Evolutionary conservation across 495 filamentous ascomycete genomes (phyloP).

Genomic region (Penicillium egyptiacum): DNA sequence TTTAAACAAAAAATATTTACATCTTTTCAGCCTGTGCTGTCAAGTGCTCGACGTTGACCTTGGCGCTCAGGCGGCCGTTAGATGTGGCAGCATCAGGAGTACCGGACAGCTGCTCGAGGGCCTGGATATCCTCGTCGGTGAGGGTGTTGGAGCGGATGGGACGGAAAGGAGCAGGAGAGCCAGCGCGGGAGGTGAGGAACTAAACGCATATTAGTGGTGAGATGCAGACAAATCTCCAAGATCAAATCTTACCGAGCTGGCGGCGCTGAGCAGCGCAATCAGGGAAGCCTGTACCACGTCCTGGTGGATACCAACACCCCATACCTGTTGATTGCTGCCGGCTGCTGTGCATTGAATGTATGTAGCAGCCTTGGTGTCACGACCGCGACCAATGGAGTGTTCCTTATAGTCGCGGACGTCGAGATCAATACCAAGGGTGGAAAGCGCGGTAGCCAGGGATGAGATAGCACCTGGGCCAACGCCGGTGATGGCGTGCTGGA

Average conservation of each 20-base stretch:
- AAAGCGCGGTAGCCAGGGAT: constrained; percentile 78
- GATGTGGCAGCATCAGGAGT: constrained; percentile 20
- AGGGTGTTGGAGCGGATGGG: constrained; percentile 48
- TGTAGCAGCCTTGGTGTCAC: constrained; percentile 83
- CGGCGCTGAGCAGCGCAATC: constrained; percentile 84
- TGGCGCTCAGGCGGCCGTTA: constrained; percentile 25
- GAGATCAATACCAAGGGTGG: constrained; percentile 78
- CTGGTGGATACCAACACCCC: constrained; percentile 95
- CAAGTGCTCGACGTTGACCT: constrained; percentile 41
- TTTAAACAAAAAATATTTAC: constrained; percentile 19
- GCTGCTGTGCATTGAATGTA: constrained; percentile 87
- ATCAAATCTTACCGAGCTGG: constrained; percentile 72
- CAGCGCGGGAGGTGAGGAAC: constrained; percentile 49
- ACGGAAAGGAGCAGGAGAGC: constrained; percentile 50
- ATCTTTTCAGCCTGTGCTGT: constrained; percentile 36
- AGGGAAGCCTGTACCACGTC: constrained; percentile 92
- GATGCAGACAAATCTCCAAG: not conserved
- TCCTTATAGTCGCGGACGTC: constrained; percentile 97
- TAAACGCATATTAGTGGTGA: constrained; percentile 23
- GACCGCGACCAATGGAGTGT: constrained; percentile 80
- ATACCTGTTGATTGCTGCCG: constrained; percentile 68
- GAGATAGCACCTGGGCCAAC: constrained; percentile 89
- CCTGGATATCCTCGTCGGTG: constrained; percentile 46
- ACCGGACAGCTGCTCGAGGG: constrained; percentile 41
- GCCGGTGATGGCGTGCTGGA: constrained; percentile 75